phyloP scores from a whole-genome alignment of 495 filamentous ascomycete species.

The Aspergillus bertholletiae region DNA sequence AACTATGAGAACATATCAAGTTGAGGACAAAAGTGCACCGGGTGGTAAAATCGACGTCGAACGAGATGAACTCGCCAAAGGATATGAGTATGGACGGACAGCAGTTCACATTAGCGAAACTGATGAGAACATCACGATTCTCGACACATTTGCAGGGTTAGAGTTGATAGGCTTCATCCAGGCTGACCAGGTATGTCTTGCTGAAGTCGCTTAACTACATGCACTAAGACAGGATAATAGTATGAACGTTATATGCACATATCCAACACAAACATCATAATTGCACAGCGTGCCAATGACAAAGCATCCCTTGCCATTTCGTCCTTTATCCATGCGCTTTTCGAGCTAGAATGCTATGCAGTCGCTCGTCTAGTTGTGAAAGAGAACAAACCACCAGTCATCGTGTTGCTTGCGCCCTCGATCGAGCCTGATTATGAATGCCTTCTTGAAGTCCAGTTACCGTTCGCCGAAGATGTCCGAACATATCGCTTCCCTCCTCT shows the following conservation, averaged over 20 bases:
- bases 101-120: constrained; percentile 83
- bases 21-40: constrained; percentile 66
- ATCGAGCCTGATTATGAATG: constrained; percentile 84
- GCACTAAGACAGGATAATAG: constrained; percentile 37
- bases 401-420: constrained; percentile 78
- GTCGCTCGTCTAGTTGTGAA: constrained; percentile 83
- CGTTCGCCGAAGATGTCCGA: constrained; percentile 89
- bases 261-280: constrained; percentile 69
- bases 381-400: constrained; percentile 67
- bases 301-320: constrained; percentile 79
- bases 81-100: constrained; percentile 91
- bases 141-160: constrained; percentile 71
- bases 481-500: constrained; percentile 87
- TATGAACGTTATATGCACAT: constrained; percentile 84
- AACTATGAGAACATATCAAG: constrained; percentile 71
- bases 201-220: not conserved
- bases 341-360: constrained; percentile 81
- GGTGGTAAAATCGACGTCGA: constrained; percentile 84
- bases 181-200: constrained; percentile 57
- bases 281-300: constrained; percentile 68
- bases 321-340: constrained; percentile 83
- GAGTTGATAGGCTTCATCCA: constrained; percentile 85
- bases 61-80: constrained; percentile 81
- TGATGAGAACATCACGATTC: constrained; percentile 75
- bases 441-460: constrained; percentile 87